Base-by-base conservation (phyloP, 495 filamentous ascomycete genomes). In the Xylaria sp. region DNA sequence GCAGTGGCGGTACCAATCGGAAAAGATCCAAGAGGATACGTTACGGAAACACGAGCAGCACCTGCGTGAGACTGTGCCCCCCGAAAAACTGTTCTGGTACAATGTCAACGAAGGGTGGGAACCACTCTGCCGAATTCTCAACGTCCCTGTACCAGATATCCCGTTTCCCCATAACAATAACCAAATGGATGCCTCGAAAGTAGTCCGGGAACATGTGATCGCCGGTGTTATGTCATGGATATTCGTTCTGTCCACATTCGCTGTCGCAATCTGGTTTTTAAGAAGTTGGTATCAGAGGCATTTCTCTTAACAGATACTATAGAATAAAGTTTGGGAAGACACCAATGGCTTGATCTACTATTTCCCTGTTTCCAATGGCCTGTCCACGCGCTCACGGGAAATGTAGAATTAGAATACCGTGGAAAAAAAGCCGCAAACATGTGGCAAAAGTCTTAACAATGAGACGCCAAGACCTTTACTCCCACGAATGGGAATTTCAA, bases 21-120 rank as follows among this genome's bases (percentile, higher is more conserved):
- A 79, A 19, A 74, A 71, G 44, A 77, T 79, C 59, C 75, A 74
- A 29, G 72, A 75, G 71, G 75, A 77, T 35, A 76, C 75, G 40
- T 75, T 78, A 52, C 65, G 73, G 21, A 75, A 74, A 59, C 83
- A 85, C 68, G 80, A 82, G 69, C 75, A 80, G 3, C 74, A 78
- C 44, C 53, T 83, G 35, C 69, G 78, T 43, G 66, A 74, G 26
- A 72, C 80, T 12, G 81, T 83, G 19, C 78, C 80, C 2, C 61
- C 68, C n/a, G 82, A 81, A 21, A 77, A 78, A 50, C 64, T 86
- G 11, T 78, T 85, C 68, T 83, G 81, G 63, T 86, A 82, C 73
- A 70, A 80, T 15, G 81, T 85, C 40, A 79, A 81, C 61, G 79
- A 86, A 64, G 82, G 82, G 31, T 83, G 80, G 82, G 80, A 78